phyloP scores from a whole-genome alignment of 2,329 filamentous ascomycete species.

The Nothopassalora personata region DNA sequence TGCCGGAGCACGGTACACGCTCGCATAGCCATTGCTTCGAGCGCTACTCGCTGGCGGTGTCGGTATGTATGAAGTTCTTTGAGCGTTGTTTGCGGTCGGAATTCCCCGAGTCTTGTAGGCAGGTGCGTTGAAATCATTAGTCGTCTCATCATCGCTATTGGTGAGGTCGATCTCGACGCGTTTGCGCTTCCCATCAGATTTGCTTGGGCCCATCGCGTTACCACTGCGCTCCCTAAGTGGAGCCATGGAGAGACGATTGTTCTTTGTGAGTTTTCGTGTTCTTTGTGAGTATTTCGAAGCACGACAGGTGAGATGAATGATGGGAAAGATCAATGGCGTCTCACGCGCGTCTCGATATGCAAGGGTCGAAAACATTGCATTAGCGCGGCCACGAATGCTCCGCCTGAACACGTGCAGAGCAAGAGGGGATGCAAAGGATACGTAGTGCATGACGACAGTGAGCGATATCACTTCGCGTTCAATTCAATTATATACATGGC shows the following conservation, averaged over 20 bases:
- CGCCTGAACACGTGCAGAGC: neutral
- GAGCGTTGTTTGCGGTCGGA: neutral
- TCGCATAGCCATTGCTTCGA: conserved; percentile 5
- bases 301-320: neutral
- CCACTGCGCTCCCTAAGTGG: neutral
- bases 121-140: conserved; percentile 3
- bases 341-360: neutral
- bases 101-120: neutral
- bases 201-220: neutral
- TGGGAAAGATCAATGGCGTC: neutral
- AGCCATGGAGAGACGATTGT: neutral
- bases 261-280: neutral
- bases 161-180: conserved; percentile 22
- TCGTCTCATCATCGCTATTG: conserved; percentile 13
- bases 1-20: conserved; percentile 6
- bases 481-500: neutral
- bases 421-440: neutral
- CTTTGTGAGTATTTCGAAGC: neutral
- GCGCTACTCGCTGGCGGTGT: conserved; percentile 11
- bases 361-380: neutral
- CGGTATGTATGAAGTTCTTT: neutral
- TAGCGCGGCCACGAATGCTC: neutral
- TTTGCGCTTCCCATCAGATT: conserved; percentile 16
- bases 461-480: neutral
- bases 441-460: neutral